Conservation (phyloP, 2,329 filamentous ascomycete genomes). For the Macrophomina phaseolina region DNA sequence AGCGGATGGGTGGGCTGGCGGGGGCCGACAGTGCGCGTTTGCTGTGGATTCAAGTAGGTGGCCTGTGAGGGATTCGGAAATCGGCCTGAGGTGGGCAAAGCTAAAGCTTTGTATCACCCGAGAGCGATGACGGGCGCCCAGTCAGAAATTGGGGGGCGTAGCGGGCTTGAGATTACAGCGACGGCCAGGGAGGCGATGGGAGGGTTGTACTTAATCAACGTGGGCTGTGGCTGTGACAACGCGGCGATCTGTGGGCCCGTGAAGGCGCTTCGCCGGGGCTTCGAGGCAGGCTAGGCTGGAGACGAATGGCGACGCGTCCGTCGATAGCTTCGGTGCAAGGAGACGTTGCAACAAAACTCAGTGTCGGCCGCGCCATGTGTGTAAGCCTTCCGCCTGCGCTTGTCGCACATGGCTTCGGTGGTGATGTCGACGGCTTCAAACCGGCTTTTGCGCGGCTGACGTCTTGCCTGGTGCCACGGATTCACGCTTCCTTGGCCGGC, state of each 20-base stretch:
- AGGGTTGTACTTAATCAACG: slow-evolving; percentile 6
- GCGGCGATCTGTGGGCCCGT: slow-evolving; percentile 13
- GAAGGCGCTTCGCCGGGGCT: slow-evolving; percentile 4
- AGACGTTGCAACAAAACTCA: neutral
- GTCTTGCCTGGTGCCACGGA: neutral
- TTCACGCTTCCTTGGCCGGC: slow-evolving; percentile 9
- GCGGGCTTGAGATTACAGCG: slow-evolving; percentile 10
- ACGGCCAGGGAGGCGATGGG: slow-evolving; percentile 18
- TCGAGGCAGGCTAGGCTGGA: neutral
- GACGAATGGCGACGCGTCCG: slow-evolving; percentile 13
- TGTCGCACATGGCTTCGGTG: neutral
- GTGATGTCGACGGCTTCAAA: neutral
- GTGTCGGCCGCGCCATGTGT: neutral
- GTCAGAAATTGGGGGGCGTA: neutral
- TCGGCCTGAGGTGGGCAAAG: neutral
- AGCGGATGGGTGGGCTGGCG: neutral
- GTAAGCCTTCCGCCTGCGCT: neutral
- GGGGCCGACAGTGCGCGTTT: slow-evolving; percentile 24
- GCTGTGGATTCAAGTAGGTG: slow-evolving; percentile 9
- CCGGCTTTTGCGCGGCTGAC: slow-evolving; percentile 6
- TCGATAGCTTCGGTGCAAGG: slow-evolving; percentile 5
- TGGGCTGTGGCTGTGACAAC: slow-evolving; percentile 4
- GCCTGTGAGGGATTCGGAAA: slow-evolving; percentile 20
- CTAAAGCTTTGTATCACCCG: slow-evolving; percentile 13
- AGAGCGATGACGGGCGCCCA: neutral